A percentile compares a stretch with the other conserved stretches of the same genome.
These are phyloP conservation scores for Coniochaeta prunicola DNA, from an alignment of 2,329 filamentous ascomycete genomes.

Conservation along the genomic window DNA sequence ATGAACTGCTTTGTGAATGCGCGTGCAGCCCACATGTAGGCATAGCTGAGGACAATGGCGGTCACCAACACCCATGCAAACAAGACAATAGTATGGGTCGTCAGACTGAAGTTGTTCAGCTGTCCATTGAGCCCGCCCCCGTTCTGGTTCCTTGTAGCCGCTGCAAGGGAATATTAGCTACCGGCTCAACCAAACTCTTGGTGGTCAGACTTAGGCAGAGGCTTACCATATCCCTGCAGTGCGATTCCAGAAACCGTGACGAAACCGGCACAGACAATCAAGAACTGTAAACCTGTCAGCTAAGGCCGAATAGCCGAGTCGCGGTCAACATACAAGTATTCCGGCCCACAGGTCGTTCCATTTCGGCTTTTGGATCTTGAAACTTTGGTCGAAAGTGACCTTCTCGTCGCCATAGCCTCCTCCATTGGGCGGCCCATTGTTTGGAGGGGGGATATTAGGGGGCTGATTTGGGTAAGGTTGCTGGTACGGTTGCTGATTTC, in stretches of 20 bases:
- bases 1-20: conserved; percentile 84
- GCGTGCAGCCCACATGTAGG: conserved; percentile 69
- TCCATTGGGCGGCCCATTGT: background rate
- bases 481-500: background rate
- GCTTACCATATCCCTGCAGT: conserved; percentile 63
- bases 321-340: conserved; percentile 50
- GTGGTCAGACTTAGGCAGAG: background rate
- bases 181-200: background rate
- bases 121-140: conserved; percentile 69
- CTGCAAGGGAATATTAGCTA: conserved; percentile 12
- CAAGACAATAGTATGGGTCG: conserved; percentile 79
- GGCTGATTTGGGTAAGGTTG: background rate
- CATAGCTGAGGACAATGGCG: conserved; percentile 67
- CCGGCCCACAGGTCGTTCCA: conserved; percentile 90
- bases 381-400: conserved; percentile 67
- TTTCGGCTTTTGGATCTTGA: conserved; percentile 77
- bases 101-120: conserved; percentile 57
- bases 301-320: background rate
- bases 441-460: background rate
- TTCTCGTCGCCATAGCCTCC: conserved; percentile 28
- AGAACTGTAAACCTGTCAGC: conserved; percentile 8
- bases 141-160: conserved; percentile 49
- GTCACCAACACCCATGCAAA: conserved; percentile 73
- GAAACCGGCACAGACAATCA: conserved; percentile 46
- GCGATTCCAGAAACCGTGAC: conserved; percentile 68